phyloP scores from a whole-genome alignment of 1,139 yeast species.

The Geotrichum restrictum region DNA sequence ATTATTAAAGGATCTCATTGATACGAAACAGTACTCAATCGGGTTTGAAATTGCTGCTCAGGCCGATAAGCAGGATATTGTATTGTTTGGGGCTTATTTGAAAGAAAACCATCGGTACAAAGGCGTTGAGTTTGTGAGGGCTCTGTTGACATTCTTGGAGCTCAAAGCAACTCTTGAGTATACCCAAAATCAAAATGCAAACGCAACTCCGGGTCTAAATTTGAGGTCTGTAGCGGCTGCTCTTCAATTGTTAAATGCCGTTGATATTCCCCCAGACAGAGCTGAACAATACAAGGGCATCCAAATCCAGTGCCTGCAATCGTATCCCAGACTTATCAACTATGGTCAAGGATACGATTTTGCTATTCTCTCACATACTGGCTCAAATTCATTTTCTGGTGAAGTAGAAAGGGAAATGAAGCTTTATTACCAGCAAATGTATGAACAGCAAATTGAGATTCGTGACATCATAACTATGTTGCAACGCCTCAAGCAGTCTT shows the following conservation, averaged over 20 bases:
- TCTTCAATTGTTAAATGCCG: conserved; percentile 33
- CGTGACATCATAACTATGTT: conserved; percentile 84
- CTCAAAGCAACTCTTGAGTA: conserved; percentile 37
- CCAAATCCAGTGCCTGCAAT: conserved; percentile 76
- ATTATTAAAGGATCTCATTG: conserved; percentile 31
- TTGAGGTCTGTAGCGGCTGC: conserved; percentile 39
- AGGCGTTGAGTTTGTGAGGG: conserved; percentile 31
- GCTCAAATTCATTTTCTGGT: conserved; percentile 52
- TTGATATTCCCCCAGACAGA: conserved; percentile 45
- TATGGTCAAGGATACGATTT: conserved; percentile 89
- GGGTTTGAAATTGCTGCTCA: conserved; percentile 38
- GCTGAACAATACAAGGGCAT: conserved; percentile 63
- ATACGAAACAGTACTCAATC: conserved; percentile 32
- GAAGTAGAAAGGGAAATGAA: conserved; percentile 94
- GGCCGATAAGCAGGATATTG: conserved; percentile 34
- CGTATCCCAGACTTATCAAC: conserved; percentile 88
- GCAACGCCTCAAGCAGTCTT: conserved; percentile 69
- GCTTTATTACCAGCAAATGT: conserved; percentile 85
- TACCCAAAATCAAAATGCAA: conserved; percentile 33
- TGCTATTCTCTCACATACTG: conserved; percentile 69
- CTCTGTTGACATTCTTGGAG: conserved; percentile 38
- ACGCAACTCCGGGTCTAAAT: conserved; percentile 32
- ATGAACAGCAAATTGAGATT: conserved; percentile 84
- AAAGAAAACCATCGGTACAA: conserved; percentile 28
- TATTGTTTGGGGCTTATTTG: conserved; percentile 33